phyloP scores from a whole-genome alignment of 2,329 filamentous ascomycete species.

The Fusarium succisae region DNA sequence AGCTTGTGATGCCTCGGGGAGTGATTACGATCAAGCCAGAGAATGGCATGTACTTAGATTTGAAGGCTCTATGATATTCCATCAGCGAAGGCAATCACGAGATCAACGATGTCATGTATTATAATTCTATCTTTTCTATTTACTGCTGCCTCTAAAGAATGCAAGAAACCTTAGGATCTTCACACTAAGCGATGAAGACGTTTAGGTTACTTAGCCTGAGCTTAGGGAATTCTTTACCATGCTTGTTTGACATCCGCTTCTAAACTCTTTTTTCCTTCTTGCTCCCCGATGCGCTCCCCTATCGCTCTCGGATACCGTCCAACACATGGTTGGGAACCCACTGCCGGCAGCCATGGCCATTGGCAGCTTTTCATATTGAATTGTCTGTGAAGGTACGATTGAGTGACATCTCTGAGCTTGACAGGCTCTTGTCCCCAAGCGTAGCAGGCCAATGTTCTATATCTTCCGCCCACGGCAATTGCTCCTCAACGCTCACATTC shows the following conservation, averaged over 20 bases:
- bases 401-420: not conserved
- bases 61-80: not conserved
- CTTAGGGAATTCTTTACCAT: not conserved
- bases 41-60: constrained; percentile 69
- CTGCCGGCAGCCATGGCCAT: rapidly evolving
- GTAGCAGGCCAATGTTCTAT: not conserved
- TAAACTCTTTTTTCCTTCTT: not conserved
- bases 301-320: not conserved
- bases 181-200: not conserved
- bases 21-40: constrained; percentile 74
- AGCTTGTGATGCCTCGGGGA: constrained; percentile 66
- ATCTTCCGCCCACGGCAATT: not conserved
- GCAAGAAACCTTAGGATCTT: not conserved
- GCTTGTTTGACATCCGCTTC: not conserved
- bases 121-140: not conserved
- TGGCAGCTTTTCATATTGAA: not conserved
- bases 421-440: not conserved
- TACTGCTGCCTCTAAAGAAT: too few relatives aligned
- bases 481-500: constrained; percentile 2
- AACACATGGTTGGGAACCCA: not conserved
- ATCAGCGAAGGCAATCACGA: not conserved
- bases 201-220: not conserved
- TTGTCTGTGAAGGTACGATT: not conserved
- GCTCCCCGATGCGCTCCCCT: not conserved
- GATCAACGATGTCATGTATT: not conserved